phyloP scores from a whole-genome alignment of 2,329 filamentous ascomycete species.

The Venturia nashicola region DNA sequence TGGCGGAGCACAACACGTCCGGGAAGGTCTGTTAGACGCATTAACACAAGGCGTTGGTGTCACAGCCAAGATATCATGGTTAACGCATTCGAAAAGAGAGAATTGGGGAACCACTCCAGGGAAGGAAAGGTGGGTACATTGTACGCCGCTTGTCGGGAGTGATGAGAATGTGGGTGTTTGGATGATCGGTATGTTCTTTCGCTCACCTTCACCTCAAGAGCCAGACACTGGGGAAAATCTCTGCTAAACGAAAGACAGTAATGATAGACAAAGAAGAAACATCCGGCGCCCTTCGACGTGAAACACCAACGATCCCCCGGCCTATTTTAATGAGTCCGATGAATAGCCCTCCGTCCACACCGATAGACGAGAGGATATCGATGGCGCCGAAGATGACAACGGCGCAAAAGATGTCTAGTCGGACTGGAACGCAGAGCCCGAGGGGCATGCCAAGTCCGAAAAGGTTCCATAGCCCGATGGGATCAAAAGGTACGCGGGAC shows the following conservation, averaged over 20 bases:
- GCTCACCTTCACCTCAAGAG: background rate
- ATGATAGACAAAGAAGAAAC: conserved; percentile 29
- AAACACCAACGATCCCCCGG: background rate
- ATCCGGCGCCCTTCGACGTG: conserved; percentile 15
- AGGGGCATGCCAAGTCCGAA: background rate
- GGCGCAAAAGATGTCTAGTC: background rate
- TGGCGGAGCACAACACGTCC: conserved; percentile 25
- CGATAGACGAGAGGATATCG: background rate
- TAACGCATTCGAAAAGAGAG: conserved; percentile 13
- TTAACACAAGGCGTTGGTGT: conserved; percentile 26
- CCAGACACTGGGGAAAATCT: background rate
- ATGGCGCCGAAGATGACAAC: background rate
- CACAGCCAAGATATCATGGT: conserved; percentile 32
- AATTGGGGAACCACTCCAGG: conserved; percentile 10
- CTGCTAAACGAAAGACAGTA: conserved; percentile 12
- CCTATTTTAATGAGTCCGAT: background rate
- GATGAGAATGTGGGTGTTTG: conserved; percentile 33
- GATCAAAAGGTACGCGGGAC: background rate
- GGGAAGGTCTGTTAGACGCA: conserved; percentile 26
- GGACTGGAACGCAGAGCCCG: background rate
- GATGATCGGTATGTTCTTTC: conserved; percentile 24
- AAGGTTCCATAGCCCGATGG: background rate
- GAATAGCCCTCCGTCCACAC: background rate
- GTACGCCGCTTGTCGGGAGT: conserved; percentile 30
- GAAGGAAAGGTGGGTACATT: conserved; percentile 30